Conservation (phyloP, 768 basidiomycete species). For the Agaricus blazei region DNA sequence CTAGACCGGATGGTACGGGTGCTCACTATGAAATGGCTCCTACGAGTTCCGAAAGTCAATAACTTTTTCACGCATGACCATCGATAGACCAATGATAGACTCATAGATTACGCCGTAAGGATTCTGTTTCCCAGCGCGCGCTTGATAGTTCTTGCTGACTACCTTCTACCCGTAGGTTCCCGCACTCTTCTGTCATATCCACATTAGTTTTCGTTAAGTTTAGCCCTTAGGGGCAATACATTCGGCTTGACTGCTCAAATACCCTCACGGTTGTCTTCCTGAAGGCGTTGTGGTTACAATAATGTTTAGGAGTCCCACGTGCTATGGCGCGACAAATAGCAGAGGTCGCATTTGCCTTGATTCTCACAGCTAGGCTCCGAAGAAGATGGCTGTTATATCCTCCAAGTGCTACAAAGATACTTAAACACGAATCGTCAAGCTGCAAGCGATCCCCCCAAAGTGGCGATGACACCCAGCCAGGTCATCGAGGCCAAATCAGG, state of each 20-base stretch:
- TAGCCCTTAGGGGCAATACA: constrained; percentile 1
- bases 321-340: not conserved
- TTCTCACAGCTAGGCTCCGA: too few relatives aligned
- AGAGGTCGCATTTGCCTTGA: too few relatives aligned
- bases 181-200: not conserved
- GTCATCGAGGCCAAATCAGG: not conserved
- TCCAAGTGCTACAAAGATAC: too few relatives aligned
- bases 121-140: constrained; percentile 1
- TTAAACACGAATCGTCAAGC: too few relatives aligned
- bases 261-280: not conserved
- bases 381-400: too few relatives aligned
- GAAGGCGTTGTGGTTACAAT: not conserved
- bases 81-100: not conserved
- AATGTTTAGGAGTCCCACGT: not conserved
- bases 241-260: not conserved
- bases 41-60: constrained; percentile 19
- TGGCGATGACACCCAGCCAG: too few relatives aligned
- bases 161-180: not conserved
- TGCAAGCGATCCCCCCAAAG: too few relatives aligned
- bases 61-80: not conserved
- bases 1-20: constrained; percentile 16
- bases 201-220: not conserved
- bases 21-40: constrained; percentile 38
- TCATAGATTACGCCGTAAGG: constrained; percentile 1
- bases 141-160: constrained; percentile 4